Evolutionary conservation across 352 stramenopile species (phyloP).

Genomic region (Sclerospora graminicola): DNA sequence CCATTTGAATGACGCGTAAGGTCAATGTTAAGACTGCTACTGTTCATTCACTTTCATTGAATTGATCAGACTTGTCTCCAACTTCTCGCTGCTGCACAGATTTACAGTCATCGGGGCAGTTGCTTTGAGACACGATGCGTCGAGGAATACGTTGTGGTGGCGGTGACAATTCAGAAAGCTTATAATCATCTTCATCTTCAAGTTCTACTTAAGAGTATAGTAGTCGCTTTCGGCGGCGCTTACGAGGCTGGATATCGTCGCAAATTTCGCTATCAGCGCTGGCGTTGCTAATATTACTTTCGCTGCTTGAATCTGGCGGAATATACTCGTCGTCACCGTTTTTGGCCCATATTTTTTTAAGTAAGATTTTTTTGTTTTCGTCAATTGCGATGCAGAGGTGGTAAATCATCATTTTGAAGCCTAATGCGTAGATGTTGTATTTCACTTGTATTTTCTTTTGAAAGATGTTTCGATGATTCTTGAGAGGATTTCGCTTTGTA

Average conservation of each 20-base stretch:
- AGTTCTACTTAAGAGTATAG: constrained; percentile 32
- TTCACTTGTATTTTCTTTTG: constrained; percentile 1
- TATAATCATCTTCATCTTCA: constrained; percentile 39
- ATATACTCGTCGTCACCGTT: constrained; percentile 18
- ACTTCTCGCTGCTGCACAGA: constrained; percentile 16
- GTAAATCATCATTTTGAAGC: background rate
- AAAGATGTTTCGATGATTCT: background rate
- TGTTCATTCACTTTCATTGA: constrained; percentile 5
- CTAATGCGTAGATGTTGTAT: constrained; percentile 1
- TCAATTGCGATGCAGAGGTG: constrained; percentile 1
- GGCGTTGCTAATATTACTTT: constrained; percentile 12
- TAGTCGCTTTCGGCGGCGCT: constrained; percentile 32
- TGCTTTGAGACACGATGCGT: background rate
- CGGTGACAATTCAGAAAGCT: constrained; percentile 28
- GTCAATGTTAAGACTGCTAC: constrained; percentile 9
- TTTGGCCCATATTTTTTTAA: constrained; percentile 11
- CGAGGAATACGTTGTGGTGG: constrained; percentile 3
- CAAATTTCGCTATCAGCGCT: constrained; percentile 7
- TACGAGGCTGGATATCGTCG: constrained; percentile 1
- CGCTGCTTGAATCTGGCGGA: constrained; percentile 9
- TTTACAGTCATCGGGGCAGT: constrained; percentile 2
- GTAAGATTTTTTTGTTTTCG: constrained; percentile 4
- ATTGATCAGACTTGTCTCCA: constrained; percentile 1
- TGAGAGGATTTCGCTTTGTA: no score
- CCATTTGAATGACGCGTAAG: constrained; percentile 15